Evolutionary conservation across 2,329 filamentous ascomycete genomes (phyloP).

Genomic region (Ophiostoma piceae): DNA sequence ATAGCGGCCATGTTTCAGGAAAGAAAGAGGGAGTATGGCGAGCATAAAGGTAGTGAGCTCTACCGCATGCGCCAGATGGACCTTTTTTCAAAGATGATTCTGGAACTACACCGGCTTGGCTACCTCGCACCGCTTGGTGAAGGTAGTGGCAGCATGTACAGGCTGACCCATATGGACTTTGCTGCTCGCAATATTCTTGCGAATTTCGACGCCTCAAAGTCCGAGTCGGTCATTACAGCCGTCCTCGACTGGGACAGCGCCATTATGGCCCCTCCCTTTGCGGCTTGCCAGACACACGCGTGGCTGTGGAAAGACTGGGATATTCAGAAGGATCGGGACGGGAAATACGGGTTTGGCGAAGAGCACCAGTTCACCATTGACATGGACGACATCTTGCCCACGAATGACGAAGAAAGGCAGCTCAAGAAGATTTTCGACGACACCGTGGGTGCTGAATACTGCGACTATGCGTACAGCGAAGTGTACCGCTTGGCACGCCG

Average conservation of each 20-base stretch:
- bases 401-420: background rate
- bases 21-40: background rate
- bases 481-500: background rate
- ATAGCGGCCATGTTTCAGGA: background rate
- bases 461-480: background rate
- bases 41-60: background rate
- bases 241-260: background rate
- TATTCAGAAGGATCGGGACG: background rate
- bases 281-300: background rate
- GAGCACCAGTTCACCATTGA: background rate
- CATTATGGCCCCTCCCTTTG: background rate
- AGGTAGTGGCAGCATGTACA: background rate
- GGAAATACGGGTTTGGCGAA: background rate
- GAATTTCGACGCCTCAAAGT: background rate
- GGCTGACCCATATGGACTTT: background rate
- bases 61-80: background rate
- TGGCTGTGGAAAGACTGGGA: background rate
- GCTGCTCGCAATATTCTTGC: background rate
- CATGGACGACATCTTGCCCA: background rate
- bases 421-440: background rate
- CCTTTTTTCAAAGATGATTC: background rate
- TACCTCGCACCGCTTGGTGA: background rate
- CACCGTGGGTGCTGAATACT: background rate
- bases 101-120: background rate
- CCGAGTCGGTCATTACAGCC: background rate